Evolutionary conservation across 2,329 filamentous ascomycete species (phyloP).

Genomic region (Phyllosticta ampelicida): DNA sequence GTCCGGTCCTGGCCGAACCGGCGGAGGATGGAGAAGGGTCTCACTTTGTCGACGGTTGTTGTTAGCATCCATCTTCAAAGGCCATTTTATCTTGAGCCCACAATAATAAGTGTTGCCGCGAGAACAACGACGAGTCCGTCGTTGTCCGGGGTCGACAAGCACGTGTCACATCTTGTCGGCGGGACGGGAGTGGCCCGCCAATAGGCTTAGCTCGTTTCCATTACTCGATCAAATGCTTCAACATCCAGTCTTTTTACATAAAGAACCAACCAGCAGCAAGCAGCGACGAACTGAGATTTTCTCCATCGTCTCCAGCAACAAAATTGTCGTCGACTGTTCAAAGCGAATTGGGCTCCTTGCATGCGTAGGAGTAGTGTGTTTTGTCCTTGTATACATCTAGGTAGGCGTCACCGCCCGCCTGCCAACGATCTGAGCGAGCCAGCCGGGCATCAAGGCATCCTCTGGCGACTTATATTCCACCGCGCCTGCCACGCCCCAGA

Average conservation of each 20-base stretch:
- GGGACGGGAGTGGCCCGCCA: conserved; percentile 1
- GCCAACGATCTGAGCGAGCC: not conserved
- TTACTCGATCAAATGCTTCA: conserved; percentile 11
- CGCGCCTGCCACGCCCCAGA: not conserved
- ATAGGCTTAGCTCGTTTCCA: conserved; percentile 10
- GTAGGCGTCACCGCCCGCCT: not conserved
- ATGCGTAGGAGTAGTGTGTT: not conserved
- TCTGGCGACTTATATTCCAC: not conserved
- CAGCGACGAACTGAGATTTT: not conserved
- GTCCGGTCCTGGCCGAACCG: not conserved
- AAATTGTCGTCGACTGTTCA: not conserved
- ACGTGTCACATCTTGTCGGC: not conserved
- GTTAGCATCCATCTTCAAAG: too few relatives aligned
- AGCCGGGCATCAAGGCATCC: not conserved
- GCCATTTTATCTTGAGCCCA: too few relatives aligned
- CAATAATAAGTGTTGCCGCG: too few relatives aligned
- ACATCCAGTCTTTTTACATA: conserved; percentile 7
- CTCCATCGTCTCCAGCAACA: not conserved
- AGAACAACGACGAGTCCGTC: not conserved
- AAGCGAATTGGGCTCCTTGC: not conserved
- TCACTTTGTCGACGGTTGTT: too few relatives aligned
- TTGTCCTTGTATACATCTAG: not conserved
- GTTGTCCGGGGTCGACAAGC: not conserved
- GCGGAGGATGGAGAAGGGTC: not conserved
- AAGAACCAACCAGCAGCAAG: not conserved